Evolutionary conservation across 257 asterid genomes (phyloP), one percentile per base, ranked within the genome.

Genomic region (Nicotiana attenuata): DNA sequence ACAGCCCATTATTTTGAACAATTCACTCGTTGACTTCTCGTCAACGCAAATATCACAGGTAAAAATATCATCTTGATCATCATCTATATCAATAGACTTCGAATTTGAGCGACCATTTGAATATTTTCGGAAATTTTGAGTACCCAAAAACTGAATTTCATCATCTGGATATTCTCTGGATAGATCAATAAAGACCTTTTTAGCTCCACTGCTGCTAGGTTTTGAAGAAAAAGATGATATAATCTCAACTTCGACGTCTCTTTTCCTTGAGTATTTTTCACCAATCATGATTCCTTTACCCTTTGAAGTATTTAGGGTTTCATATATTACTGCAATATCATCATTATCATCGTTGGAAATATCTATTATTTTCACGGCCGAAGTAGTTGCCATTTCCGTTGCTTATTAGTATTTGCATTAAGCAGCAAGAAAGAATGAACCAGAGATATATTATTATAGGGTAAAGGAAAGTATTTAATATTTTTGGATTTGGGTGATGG

Each of bases 31-130:
- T 0, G 87, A 85, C 80, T 87, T 92, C 14, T 88, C 91, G 59
- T 91, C 93, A 8, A 85, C 85, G 81, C 97, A 92, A 67, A 92
- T 92, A 66, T 84, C 92, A 84, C 94, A 93, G 65, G 35, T 63
- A 76, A 87, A 88, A 4, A 68, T 19, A 14, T 13, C 75, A 63
- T 61, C 29, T 13, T 5, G 45, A 0, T 64, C 65, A 8, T 77
- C 57, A 2, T n/a, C 38, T 7, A 29, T 65, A 15, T 26, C 2
- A 65, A 65, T 65, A 3, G 14, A 15, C 45, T 65, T 29, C 2
- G 10, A 65, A 45, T 38, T 69, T 26, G 57, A 69, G 10, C 7
- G 4, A 3, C 56, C 7, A 11, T 69, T 69, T 45, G 76, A 35
- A 41, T 3, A 41, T 19, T 68, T 68, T n/a, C 13, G 31, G 5